Percentiles rank a stretch among this genome's conserved stretches.
phyloP scores from a whole-genome alignment of 306 rosid species.

The Malus sylvestris region DNA sequence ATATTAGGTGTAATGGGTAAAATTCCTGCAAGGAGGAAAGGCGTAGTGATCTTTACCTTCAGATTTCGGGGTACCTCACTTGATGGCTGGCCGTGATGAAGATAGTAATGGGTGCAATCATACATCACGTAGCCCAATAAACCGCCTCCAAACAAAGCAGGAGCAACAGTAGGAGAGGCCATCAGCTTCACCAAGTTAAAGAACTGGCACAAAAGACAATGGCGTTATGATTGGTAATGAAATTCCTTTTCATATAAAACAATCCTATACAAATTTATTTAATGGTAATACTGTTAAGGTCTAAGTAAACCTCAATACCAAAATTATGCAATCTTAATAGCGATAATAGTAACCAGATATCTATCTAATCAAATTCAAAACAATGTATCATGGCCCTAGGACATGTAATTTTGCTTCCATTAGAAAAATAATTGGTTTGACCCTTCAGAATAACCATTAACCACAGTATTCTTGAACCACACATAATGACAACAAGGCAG shows the following conservation, averaged over 20 bases:
- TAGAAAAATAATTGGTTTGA: background rate
- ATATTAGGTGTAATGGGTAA: background rate
- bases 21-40: background rate
- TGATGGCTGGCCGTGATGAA: slow-evolving; percentile 89
- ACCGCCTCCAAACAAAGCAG: slow-evolving; percentile 88
- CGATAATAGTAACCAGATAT: background rate
- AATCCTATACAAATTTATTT: background rate
- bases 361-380: background rate
- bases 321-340: background rate
- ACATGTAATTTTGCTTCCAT: background rate
- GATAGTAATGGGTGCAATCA: slow-evolving; percentile 86
- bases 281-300: background rate
- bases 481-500: background rate
- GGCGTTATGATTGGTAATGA: slow-evolving; percentile 16
- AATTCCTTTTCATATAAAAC: background rate
- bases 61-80: slow-evolving; percentile 43
- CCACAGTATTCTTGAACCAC: background rate
- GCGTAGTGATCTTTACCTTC: slow-evolving; percentile 49
- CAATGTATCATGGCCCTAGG: background rate
- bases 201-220: slow-evolving; percentile 46
- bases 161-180: slow-evolving; percentile 58
- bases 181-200: slow-evolving; percentile 66
- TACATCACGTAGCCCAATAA: slow-evolving; percentile 89
- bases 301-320: background rate
- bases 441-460: background rate